phyloP scores from a whole-genome alignment of 768 basidiomycete species.

The Leucocoprinus leucothites region DNA sequence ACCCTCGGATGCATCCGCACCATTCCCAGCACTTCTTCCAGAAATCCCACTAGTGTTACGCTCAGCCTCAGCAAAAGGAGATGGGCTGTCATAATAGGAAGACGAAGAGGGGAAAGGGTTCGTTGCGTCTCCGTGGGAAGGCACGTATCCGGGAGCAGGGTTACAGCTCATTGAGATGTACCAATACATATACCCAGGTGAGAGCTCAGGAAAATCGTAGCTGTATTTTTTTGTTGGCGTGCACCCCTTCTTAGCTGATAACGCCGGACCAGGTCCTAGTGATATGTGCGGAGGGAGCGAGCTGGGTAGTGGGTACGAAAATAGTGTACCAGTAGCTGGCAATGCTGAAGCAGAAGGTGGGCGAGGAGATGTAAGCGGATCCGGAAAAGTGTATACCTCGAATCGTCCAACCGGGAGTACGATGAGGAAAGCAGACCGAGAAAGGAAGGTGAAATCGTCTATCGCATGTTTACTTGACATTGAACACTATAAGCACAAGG shows the following conservation, averaged over 20 bases:
- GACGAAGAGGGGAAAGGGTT: constrained; percentile 10
- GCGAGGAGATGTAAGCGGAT: constrained; percentile 23
- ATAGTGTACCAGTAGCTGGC: no score
- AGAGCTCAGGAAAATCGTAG: constrained; percentile 42
- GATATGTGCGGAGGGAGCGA: no score
- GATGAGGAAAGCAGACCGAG: constrained; percentile 42
- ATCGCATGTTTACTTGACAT: constrained; percentile 41
- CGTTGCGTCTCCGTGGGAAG: constrained; percentile 21
- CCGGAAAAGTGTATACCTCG: constrained; percentile 45
- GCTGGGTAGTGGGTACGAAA: no score
- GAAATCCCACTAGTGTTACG: constrained; percentile 43
- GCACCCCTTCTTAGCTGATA: constrained; percentile 12
- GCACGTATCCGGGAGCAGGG: constrained; percentile 41
- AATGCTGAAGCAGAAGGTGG: no score
- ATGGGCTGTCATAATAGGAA: constrained; percentile 3
- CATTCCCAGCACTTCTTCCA: no score
- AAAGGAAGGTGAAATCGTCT: constrained; percentile 52
- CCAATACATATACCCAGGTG: constrained; percentile 46
- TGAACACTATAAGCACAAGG: constrained; percentile 28
- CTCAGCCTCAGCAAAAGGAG: constrained; percentile 49
- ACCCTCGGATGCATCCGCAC: no score
- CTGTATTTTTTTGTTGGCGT: constrained; percentile 31
- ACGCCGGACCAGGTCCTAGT: background rate
- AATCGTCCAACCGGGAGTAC: constrained; percentile 44
- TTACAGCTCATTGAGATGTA: constrained; percentile 54